Percentiles rank a stretch among this genome's conserved stretches.
Evolutionary conservation across 306 rosid genomes (phyloP).

Genomic region (Casuarina glauca): DNA sequence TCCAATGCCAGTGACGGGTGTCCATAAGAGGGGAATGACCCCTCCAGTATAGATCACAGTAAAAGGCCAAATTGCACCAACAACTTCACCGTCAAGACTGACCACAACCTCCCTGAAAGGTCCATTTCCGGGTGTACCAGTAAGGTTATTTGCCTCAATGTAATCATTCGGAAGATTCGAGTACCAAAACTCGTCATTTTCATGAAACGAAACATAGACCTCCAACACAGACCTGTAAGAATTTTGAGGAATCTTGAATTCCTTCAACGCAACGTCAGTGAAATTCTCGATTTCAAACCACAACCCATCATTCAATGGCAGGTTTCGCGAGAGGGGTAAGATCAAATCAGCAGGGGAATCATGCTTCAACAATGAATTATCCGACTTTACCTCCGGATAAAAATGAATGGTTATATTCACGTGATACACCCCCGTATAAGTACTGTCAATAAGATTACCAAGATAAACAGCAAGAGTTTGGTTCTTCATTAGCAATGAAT

Average conservation of each 20-base stretch:
- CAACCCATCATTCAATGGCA: slow-evolving; percentile 69
- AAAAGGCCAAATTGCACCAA: slow-evolving; percentile 86
- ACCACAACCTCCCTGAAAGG: slow-evolving; percentile 87
- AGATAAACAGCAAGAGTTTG: slow-evolving; percentile 80
- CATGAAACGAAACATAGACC: slow-evolving; percentile 90
- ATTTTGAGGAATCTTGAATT: slow-evolving; percentile 67
- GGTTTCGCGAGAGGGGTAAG: slow-evolving; percentile 67
- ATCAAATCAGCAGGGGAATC: slow-evolving; percentile 76
- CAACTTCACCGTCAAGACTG: slow-evolving; percentile 56
- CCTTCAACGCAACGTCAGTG: slow-evolving; percentile 43
- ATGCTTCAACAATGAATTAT: slow-evolving; percentile 26
- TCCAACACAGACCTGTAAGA: slow-evolving; percentile 82
- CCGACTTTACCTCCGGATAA: slow-evolving; percentile 47
- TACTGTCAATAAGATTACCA: slow-evolving; percentile 59
- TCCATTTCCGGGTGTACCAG: slow-evolving; percentile 65
- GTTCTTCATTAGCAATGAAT: slow-evolving; percentile 47
- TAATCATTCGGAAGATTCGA: slow-evolving; percentile 65
- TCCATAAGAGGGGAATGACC: slow-evolving; percentile 83
- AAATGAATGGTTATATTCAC: slow-evolving; percentile 60
- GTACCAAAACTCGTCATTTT: slow-evolving; percentile 90
- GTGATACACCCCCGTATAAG: slow-evolving; percentile 84
- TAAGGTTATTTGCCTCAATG: slow-evolving; percentile 55
- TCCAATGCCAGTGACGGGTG: slow-evolving; percentile 84
- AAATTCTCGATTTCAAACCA: slow-evolving; percentile 72
- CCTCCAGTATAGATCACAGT: slow-evolving; percentile 92